Base-by-base conservation (phyloP, 2,329 filamentous ascomycete genomes). In the Cladobotryum protrusum region DNA sequence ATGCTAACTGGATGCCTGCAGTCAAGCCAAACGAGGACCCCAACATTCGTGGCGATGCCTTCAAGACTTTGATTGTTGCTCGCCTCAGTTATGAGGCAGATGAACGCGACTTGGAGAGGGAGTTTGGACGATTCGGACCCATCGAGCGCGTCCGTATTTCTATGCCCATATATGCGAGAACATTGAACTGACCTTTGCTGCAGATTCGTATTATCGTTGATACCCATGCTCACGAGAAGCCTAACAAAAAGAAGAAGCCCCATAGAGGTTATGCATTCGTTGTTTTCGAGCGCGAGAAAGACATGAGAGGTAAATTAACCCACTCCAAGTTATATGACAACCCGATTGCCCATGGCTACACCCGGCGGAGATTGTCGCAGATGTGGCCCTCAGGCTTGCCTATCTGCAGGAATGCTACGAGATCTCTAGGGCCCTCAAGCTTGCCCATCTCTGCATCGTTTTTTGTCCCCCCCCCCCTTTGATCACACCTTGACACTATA, bases 221-320 rank as follows among this genome's bases (percentile, higher is more conserved):
- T 66, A 85, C 83, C 4, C 82, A 88, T 59, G 78, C 82, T 54
- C 72, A 78, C 59, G 80, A 80, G 63, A 86, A 78, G 68, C 81
- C 78, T 50, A 87, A 85, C 62, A 89, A 91, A 72, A 85, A 88
- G 65, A 86, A 86, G 65, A 90, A 90, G 73, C 74, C 85, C 45
- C 88, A 95, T 64, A 80, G 86, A 62, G 93, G 93, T 54, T 99
- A 99, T 69, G 93, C 89, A 54, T 99, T 99, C 66, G 86, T 99
- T 59, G 89, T 97, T 48, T 99, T 92, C 66, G 92, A 97, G 71
- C 86, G 89, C 68, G 93, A 97, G 72, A 91, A 92, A 71, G 93
- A 97, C 67, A 96, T 97, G 91, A 95, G 95, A 89, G 90, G 91
- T 96, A 95, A 82, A 71, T 70, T 67, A 65, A 67, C 67, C 72